phyloP scores from a whole-genome alignment of 371 early-diverging fungal species.

The Apophysomyces sp. region DNA sequence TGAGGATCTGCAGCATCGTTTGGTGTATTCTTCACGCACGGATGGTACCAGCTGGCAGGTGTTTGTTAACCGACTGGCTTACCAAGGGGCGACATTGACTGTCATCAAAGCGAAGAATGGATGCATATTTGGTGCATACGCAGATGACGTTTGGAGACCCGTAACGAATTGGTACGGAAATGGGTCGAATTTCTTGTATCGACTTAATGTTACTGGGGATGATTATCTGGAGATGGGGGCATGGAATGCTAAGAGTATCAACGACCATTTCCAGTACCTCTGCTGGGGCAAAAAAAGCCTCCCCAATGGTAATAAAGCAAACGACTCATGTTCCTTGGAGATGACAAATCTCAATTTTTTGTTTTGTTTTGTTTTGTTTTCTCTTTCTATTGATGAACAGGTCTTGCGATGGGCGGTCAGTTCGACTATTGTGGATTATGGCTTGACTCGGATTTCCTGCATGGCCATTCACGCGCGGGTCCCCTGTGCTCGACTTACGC shows the following conservation, averaged over 20 bases:
- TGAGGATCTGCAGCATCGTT: constrained; percentile 18
- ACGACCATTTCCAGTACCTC: constrained; percentile 80
- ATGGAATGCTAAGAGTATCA: constrained; percentile 51
- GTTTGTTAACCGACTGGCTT: constrained; percentile 48
- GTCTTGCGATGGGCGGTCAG: constrained; percentile 82
- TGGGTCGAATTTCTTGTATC: constrained; percentile 65
- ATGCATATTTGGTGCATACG: constrained; percentile 75
- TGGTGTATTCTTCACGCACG: constrained; percentile 55
- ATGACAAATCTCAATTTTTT: too few relatives aligned
- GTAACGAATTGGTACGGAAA: constrained; percentile 76
- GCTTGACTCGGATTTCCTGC: constrained; percentile 66
- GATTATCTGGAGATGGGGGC: constrained; percentile 7
- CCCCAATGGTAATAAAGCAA: constrained; percentile 66
- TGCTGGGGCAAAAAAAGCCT: constrained; percentile 82
- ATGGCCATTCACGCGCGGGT: constrained; percentile 73
- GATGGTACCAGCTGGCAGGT: constrained; percentile 70
- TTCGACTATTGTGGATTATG: constrained; percentile 83
- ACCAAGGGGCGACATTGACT: constrained; percentile 51
- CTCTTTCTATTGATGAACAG: constrained; percentile 21
- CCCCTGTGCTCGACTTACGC: constrained; percentile 71
- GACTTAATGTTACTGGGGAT: background rate
- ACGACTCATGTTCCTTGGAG: too few relatives aligned
- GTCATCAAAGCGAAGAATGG: constrained; percentile 51
- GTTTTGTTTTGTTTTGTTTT: too few relatives aligned
- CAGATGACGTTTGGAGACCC: constrained; percentile 56